Evolutionary conservation across 129 eudicot species (phyloP), one percentile per base, ranked within the genome.

Genomic region (Centella asiatica): DNA sequence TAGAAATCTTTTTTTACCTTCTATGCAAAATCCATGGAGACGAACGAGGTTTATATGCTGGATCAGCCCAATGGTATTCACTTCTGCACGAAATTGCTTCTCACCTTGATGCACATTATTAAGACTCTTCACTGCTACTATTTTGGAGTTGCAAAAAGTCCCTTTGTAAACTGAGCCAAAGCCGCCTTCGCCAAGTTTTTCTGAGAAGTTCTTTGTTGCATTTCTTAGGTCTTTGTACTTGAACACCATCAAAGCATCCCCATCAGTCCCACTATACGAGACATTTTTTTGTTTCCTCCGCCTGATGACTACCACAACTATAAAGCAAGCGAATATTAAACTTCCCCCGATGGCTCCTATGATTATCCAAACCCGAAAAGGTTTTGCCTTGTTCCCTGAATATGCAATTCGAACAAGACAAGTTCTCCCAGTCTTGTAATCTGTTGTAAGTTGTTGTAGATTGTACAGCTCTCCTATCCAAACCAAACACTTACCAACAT

Each of bases 131-230:
- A 47, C 68, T n/a, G 57, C 68, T 47, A 47, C 31, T n/a, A 15
- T 7, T 45, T 27, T 45, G 0, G 68, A 47, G 22, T 47, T 46
- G 8, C 57, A 44, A 13, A 64, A 14, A 0, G 68, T 64, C 68
- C 68, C 68, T 47, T 47, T 64, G 20, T 29, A 64, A 19, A 64
- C 58, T 22, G 58, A 47, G 51, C 68, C 57, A 4, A 64, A 64
- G 1, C 68, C 68, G 7, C 68, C 68, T 64, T 46, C 57, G 0
- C 68, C 68, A 28, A 64, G 24, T 50, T 64, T 47, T 28, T 64
- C 45, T 4, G 57, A 64, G 57, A 64, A 64, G 5, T 64, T 0
- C 26, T 46, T 64, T 6, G 68, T 64, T 4, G 28, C 42, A n/a
- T 3, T 64, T 47, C n/a, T 27, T 10, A 64, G 15, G 1, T 64